Conservation (phyloP, 2,329 filamentous ascomycete genomes). For the Alternaria triticina region DNA sequence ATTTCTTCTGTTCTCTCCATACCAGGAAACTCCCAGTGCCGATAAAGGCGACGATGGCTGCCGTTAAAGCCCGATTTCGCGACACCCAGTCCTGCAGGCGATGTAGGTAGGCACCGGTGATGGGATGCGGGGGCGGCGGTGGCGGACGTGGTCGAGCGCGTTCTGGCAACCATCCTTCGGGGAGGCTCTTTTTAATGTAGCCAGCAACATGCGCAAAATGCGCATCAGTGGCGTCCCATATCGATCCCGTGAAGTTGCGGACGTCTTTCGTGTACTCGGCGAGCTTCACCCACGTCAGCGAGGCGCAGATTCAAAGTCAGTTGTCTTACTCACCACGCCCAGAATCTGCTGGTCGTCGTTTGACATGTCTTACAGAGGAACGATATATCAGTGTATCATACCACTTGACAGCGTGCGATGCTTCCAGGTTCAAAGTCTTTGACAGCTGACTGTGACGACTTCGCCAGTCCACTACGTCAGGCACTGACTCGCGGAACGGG, state of each 20-base stretch:
- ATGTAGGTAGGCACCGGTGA: slow-evolving; percentile 58
- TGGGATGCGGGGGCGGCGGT: slow-evolving; percentile 53
- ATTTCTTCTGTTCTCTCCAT: slow-evolving; percentile 65
- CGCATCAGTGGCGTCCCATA: slow-evolving; percentile 80
- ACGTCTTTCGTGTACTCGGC: slow-evolving; percentile 69
- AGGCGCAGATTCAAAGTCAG: slow-evolving; percentile 3
- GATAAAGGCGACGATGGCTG: slow-evolving; percentile 72
- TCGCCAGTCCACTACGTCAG: slow-evolving; percentile 16
- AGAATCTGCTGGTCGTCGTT: slow-evolving; percentile 80
- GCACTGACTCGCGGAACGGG: slow-evolving; percentile 15
- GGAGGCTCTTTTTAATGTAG: slow-evolving; percentile 71
- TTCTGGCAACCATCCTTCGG: slow-evolving; percentile 75
- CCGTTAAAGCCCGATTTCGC: slow-evolving; percentile 74
- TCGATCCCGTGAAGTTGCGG: slow-evolving; percentile 71
- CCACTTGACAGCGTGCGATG: not conserved
- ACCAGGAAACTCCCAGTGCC: slow-evolving; percentile 68
- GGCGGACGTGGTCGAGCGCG: slow-evolving; percentile 66
- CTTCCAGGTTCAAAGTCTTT: not conserved
- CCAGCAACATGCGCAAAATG: slow-evolving; percentile 79
- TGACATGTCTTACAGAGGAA: slow-evolving; percentile 63
- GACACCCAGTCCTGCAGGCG: slow-evolving; percentile 73
- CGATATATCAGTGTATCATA: not conserved
- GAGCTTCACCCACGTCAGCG: slow-evolving; percentile 52
- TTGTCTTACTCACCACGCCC: slow-evolving; percentile 67
- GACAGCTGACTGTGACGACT: slow-evolving; percentile 4